Percentiles rank a stretch among this genome's conserved stretches.
These are phyloP conservation scores for Mucuna pruriens DNA, from an alignment of 306 rosid species.

Conservation along the genomic window DNA sequence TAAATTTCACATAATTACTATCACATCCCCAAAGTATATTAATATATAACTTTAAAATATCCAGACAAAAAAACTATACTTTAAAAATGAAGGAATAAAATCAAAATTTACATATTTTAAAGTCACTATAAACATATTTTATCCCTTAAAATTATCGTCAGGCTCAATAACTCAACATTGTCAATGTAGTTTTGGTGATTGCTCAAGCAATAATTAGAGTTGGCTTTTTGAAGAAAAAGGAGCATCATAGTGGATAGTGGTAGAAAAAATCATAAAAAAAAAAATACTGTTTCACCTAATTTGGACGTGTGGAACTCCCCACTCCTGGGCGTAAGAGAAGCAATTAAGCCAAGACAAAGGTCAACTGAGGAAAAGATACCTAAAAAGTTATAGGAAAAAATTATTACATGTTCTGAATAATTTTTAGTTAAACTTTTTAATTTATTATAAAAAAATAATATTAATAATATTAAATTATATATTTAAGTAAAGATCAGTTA, in stretches of 20 bases:
- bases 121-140: neutral
- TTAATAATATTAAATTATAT: too few species aligned
- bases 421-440: too few species aligned
- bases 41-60: neutral
- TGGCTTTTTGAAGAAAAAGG: neutral
- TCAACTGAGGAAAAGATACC: neutral
- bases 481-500: too few species aligned
- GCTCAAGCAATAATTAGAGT: neutral
- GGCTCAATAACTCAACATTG: neutral
- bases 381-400: neutral
- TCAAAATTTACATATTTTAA: neutral
- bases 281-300: constrained; percentile 12
- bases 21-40: too few species aligned
- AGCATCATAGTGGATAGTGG: neutral
- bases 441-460: too few species aligned
- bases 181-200: neutral
- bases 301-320: neutral
- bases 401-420: too few species aligned
- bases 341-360: neutral
- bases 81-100: neutral
- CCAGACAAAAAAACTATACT: neutral
- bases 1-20: too few species aligned
- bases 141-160: neutral
- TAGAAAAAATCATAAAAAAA: neutral
- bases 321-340: neutral